These are phyloP conservation scores for Hyaloscypha hepaticicola DNA, from an alignment of 495 filamentous ascomycete genomes.

Conservation along the genomic window DNA sequence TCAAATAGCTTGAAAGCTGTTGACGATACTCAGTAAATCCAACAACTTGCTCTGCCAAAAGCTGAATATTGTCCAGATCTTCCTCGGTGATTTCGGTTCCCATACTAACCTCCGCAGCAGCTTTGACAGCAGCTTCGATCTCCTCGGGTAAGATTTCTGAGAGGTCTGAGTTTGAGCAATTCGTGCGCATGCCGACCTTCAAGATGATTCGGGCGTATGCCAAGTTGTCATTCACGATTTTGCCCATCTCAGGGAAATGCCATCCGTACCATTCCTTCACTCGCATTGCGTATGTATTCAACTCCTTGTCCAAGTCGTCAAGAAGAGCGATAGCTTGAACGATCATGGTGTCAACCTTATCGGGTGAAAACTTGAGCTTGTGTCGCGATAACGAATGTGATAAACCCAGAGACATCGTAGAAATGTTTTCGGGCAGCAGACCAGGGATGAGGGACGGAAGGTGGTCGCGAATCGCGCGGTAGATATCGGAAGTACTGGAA, in stretches of 20 bases:
- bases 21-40: conserved; percentile 84
- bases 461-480: conserved; percentile 89
- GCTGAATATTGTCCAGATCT: conserved; percentile 86
- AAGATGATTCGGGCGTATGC: conserved; percentile 88
- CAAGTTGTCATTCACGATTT: conserved; percentile 96
- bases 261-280: conserved; percentile 99
- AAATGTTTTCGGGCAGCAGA: conserved; percentile 77
- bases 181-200: conserved; percentile 81
- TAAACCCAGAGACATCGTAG: conserved; percentile 91
- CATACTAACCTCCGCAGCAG: conserved; percentile 95
- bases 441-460: conserved; percentile 89
- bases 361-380: conserved; percentile 97
- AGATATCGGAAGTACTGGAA: conserved; percentile 80
- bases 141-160: conserved; percentile 94
- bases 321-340: conserved; percentile 92
- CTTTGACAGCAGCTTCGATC: conserved; percentile 88
- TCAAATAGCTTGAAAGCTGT: conserved; percentile 84
- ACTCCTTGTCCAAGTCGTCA: conserved; percentile 96
- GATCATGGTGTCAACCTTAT: conserved; percentile 99
- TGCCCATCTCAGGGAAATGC: conserved; percentile 98
- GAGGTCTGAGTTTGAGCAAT: conserved; percentile 73
- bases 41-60: conserved; percentile 90
- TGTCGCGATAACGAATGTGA: conserved; percentile 97
- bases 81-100: conserved; percentile 91
- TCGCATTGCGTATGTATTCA: conserved; percentile 98